phyloP scores from a whole-genome alignment of 1,284 basidiomycete species.

The Leccinum glutinopallens region DNA sequence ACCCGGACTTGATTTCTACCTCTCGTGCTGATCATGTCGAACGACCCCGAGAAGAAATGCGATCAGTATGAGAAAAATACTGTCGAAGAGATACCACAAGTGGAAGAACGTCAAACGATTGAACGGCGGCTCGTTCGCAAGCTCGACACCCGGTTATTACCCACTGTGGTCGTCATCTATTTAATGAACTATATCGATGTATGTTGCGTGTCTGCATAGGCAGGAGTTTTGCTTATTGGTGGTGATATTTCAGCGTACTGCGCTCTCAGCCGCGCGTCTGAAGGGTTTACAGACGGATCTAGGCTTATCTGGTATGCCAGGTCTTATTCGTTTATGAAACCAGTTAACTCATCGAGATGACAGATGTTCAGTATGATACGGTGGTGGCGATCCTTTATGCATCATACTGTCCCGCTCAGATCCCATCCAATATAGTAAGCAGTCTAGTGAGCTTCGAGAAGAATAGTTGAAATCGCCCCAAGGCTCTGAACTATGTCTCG shows the following conservation, averaged over 20 bases:
- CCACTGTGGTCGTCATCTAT: constrained; percentile 62
- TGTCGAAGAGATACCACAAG: not conserved
- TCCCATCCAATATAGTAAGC: constrained; percentile 66
- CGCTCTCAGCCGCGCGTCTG: constrained; percentile 59
- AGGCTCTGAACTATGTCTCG: constrained; percentile 1
- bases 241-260: constrained; percentile 48
- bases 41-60: not conserved
- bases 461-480: not conserved
- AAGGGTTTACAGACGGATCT: constrained; percentile 64
- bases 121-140: constrained; percentile 52
- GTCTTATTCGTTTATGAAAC: not conserved
- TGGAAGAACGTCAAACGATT: constrained; percentile 17
- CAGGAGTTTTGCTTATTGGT: not conserved
- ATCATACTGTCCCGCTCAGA: constrained; percentile 62
- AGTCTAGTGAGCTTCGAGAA: not conserved
- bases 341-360: not conserved
- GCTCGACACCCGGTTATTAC: constrained; percentile 59
- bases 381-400: constrained; percentile 61
- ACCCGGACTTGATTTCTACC: not conserved
- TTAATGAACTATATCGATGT: constrained; percentile 75
- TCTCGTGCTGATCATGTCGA: not conserved
- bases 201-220: constrained; percentile 22
- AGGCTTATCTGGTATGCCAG: constrained; percentile 42
- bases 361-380: constrained; percentile 63
- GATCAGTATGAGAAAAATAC: not conserved